A percentile compares a stretch with the other conserved stretches of the same genome.
These are phyloP conservation scores for Pulicaria dysenterica DNA, from an alignment of 129 eudicot genomes.

Conservation along the genomic window DNA sequence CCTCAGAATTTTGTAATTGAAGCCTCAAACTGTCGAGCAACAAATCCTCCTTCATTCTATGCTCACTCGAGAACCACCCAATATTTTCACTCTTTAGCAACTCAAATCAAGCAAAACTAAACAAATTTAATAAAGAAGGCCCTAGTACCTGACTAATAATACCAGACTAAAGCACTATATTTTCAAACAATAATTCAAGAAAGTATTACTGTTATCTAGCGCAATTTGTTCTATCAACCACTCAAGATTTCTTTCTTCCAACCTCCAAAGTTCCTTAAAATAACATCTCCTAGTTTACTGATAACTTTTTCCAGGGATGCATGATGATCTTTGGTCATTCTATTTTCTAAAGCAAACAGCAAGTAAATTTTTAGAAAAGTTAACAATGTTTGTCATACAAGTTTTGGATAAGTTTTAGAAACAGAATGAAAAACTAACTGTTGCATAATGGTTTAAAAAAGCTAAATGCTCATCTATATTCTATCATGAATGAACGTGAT, in stretches of 20 bases:
- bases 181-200: background rate
- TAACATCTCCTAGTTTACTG: background rate
- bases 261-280: background rate
- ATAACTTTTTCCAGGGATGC: background rate
- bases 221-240: background rate
- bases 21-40: conserved; percentile 2
- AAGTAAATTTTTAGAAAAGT: background rate
- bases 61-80: background rate
- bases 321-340: background rate
- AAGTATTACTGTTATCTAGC: background rate
- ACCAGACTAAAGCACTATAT: background rate
- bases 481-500: background rate
- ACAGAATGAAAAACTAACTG: background rate
- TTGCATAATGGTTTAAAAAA: background rate
- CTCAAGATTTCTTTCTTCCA: background rate
- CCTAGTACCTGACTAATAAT: background rate
- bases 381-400: background rate
- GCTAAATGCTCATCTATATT: background rate
- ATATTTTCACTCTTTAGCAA: background rate
- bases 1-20: background rate
- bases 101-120: background rate
- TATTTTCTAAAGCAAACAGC: background rate
- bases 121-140: background rate
- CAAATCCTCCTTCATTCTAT: background rate
- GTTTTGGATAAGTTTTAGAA: background rate